These are phyloP conservation scores for Psilocybe mexicana DNA, from an alignment of 1,284 basidiomycete species.

Conservation along the genomic window DNA sequence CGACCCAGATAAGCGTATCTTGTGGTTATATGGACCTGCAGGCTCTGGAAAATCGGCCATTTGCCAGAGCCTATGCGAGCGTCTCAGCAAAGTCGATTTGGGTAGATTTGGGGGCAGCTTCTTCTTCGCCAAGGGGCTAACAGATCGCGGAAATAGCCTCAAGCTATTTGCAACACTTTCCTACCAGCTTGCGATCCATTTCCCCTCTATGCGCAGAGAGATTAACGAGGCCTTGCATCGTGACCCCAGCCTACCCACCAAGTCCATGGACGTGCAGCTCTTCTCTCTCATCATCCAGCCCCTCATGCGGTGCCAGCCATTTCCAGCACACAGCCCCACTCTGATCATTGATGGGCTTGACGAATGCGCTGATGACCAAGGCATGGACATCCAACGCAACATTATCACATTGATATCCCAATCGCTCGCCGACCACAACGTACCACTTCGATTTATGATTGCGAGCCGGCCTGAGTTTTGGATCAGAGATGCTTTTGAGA, in stretches of 20 bases:
- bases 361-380: background rate
- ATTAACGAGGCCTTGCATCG: background rate
- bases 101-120: background rate
- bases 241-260: background rate
- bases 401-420: too few species aligned
- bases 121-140: background rate
- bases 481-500: too few species aligned
- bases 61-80: background rate
- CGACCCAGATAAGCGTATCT: too few species aligned
- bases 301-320: background rate
- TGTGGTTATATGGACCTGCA: conserved; percentile 3
- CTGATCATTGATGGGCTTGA: background rate
- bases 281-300: background rate
- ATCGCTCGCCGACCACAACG: too few species aligned
- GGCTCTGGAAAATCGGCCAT: conserved; percentile 5
- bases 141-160: background rate
- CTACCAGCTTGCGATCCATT: background rate
- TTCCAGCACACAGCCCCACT: background rate
- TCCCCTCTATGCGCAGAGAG: background rate
- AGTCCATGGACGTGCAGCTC: background rate
- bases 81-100: background rate
- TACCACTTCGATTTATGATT: too few species aligned
- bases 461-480: too few species aligned
- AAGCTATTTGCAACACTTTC: background rate
- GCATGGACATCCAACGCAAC: too few species aligned